A percentile compares a stretch with the other conserved stretches of the same genome.
phyloP scores from a whole-genome alignment of 1,139 yeast species.

The Suhomyces bolitotheri region DNA sequence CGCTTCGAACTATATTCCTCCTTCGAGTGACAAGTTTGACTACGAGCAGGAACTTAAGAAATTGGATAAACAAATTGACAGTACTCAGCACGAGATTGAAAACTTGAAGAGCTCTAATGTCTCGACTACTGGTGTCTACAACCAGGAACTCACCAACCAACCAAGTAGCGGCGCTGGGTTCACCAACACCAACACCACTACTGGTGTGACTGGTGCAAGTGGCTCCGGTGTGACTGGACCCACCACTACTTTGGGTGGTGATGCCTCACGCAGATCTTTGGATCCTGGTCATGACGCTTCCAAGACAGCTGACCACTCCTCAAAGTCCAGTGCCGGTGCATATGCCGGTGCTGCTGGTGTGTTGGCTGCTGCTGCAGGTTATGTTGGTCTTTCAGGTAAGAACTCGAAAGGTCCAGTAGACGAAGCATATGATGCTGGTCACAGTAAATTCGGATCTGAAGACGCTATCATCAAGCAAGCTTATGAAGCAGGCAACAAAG shows the following conservation, averaged over 20 bases:
- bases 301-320: conserved; percentile 5
- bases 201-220: not conserved
- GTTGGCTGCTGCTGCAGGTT: conserved; percentile 19
- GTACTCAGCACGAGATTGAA: conserved; percentile 30
- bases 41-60: conserved; percentile 25
- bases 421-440: conserved; percentile 22
- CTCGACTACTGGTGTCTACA: conserved; percentile 21
- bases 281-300: conserved; percentile 2
- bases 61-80: conserved; percentile 26
- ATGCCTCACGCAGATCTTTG: too few species aligned
- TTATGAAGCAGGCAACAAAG: not conserved
- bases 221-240: too few species aligned
- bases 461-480: not conserved
- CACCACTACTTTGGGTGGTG: too few species aligned
- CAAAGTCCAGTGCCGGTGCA: conserved; percentile 8
- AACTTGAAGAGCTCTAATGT: conserved; percentile 20
- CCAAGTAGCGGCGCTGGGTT: not conserved
- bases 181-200: not conserved
- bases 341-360: conserved; percentile 14
- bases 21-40: conserved; percentile 21
- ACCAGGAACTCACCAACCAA: conserved; percentile 15
- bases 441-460: not conserved
- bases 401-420: conserved; percentile 10
- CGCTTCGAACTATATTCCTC: conserved; percentile 16
- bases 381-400: conserved; percentile 15